Base-by-base conservation (phyloP, 2,329 filamentous ascomycete genomes). In the Fusarium neocosmosporiellum region DNA sequence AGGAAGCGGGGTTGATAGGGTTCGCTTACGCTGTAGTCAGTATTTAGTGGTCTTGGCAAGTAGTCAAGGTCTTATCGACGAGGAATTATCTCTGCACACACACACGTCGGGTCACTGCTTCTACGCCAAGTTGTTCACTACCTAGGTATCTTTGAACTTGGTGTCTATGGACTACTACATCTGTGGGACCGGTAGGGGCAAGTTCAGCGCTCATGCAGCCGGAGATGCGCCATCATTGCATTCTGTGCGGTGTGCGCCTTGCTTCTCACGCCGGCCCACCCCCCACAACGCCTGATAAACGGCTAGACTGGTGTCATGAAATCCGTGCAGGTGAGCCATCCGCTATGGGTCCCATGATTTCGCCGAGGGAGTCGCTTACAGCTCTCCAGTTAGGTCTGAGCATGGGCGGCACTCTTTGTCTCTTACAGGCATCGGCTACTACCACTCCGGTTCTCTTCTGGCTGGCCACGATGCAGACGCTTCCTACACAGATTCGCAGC, bases 241-340 rank as follows among this genome's bases (percentile, higher is more conserved):
- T 54, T 18, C 8, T 67, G 9, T 67, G 60, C 27, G 54, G 65
- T 14, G 37, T 54, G 18, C 53, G 7, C n/a, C n/a, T n/a, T n/a
- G n/a, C n/a, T n/a, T n/a, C n/a, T n/a, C n/a, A n/a, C n/a, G n/a
- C n/a, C n/a, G n/a, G n/a, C n/a, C n/a, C n/a, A n/a, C n/a, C n/a
- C n/a, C n/a, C n/a, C n/a, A n/a, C n/a, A n/a, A n/a, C n/a, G 18
- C 31, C 14, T 27, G 22, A 6, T 9, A 14, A 20, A 29, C 57
- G 39, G 18, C 48, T 68, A 10, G 22, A 16, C 48, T 68, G 62
- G 61, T 33, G 20, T n/a, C 11, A 29, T n/a, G 34, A 61, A 50
- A 33, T 61, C 18, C 37, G 62, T 7, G 66, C 61, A 27, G 61
- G 61, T 58, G n/a, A n/a, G n/a, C n/a, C n/a, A n/a, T n/a, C n/a